Evolutionary conservation across 108 stramenopile species (phyloP), one percentile per base, ranked within the genome.

Genomic region (Nannochloropsis salina): DNA sequence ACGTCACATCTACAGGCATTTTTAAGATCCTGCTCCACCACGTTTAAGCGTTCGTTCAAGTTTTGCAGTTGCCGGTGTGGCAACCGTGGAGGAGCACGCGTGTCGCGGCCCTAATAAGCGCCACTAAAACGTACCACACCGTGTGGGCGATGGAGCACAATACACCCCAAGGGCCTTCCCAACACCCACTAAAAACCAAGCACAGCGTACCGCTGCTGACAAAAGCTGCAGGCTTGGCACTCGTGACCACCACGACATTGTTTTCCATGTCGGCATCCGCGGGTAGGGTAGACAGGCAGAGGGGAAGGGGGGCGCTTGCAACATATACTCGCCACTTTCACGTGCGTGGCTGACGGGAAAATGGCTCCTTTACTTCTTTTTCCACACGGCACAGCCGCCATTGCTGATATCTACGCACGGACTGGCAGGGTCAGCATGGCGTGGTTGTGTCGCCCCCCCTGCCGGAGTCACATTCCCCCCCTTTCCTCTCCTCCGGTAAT

Each of bases 181-280:
- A 31, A 31, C 31, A 31, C 31, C 31, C 31, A 31, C 31, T 31
- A 31, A 31, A 31, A 31, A 31, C 31, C 31, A 74, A 4, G n/a
- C 61, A 74, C 61, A 74, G 20, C 61, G 20, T 74, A 15, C 61
- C 61, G 20, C 61, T 74, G 61, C 61, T 74, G 61, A n/a, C 61
- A 74, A 74, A 1, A n/a, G 61, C 61, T 15, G 61, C 61, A 74
- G 61, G 61, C 61, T 74, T 74, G 61, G 61, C 61, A 74, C 61
- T 74, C n/a, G 61, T 74, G 20, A 74, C 61, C 20, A 74, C 61
- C 20, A 74, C 61, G 61, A 74, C 61, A n/a, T n/a, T 74, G 20
- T 74, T 74, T n/a, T 74, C 61, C 61, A n/a, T 74, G 20, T 8
- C 61, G 61, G 8, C 61, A 8, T 74, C 61, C 61, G 3, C 61